Evolutionary conservation across 2,329 filamentous ascomycete species (phyloP), one percentile per base, ranked within the genome.

Genomic region (Thielaviopsis cerberus): DNA sequence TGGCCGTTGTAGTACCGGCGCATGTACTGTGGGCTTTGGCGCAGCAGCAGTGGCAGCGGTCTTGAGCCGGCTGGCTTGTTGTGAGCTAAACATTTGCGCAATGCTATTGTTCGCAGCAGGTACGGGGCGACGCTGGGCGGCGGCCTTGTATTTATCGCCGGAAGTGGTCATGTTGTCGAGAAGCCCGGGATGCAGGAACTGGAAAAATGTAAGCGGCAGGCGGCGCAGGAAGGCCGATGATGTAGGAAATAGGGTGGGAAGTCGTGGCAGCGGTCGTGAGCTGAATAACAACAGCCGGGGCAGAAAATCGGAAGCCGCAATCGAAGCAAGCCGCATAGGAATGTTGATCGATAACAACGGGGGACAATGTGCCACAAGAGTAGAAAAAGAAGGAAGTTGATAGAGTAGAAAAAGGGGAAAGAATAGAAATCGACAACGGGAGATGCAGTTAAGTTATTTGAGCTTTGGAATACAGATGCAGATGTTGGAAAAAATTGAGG

Each of bases 31-130:
- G 4, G 54, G 13, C 2, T 37, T 20, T 7, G 54, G 41, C 7
- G 45, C 20, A 15, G 59, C 7, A 15, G 30, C 10, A 34, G 7
- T 5, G 22, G 41, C 10, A 17, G 27, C 37, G n/a, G 26, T 15
- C 45, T 51, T 55, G 20, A 20, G 5, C 7, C 41, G 41, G 13
- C 30, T 22, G 17, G 41, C 25, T 27, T 52, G 53, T 24, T 50
- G 48, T 20, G 45, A 17, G 20, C 34, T 54, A 37, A 59, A 59
- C 58, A 59, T 59, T 52, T 59, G 53, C 7, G 54, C 27, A 51
- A 59, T 59, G 23, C 53, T 53, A 25, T 54, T 55, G 54, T 50
- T 60, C 11, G 58, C 52, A 25, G 26, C 55, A 24, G 54, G 26
- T 20, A 26, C 53, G 4, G 56, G 20, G n/a, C 59, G 55, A 10